Base-by-base conservation (phyloP, 768 basidiomycete genomes). In the Suillus variegatus region DNA sequence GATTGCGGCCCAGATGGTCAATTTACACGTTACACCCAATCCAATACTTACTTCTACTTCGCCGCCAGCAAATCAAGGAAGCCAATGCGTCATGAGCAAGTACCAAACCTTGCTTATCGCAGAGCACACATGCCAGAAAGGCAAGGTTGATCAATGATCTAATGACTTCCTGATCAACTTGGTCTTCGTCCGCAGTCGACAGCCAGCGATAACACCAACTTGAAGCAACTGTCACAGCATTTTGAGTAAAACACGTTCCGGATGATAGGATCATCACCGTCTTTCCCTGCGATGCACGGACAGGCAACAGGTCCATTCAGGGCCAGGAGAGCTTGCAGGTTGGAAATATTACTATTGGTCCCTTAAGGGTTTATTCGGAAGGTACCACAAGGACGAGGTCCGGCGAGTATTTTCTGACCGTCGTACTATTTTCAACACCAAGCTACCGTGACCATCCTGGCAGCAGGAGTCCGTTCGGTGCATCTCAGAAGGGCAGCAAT, bases 241-340 rank as follows among this genome's bases (percentile, higher is more conserved):
- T 41, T 28, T 43, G 38, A 25, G 58, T 60, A 25, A 10, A 60
- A 43, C 28, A 28, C 25, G 36, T 18, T 25, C 38, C 38, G 58
- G 58, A 20, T 60, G 10, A 60, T 60, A 12, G 28, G 38, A 22
- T 40, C 22, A 40, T 55, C 10, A 55, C 9, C 32, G 20, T 18
- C 16, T 6, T 12, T 55, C 54, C 54, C 54, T 36, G 54, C 54
- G 54, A 55, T 55, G 54, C 32, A n/a, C 54, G 54, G 54, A 55
- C 54, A 35, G 20, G 20, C 3, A 32, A 35, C 32, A 55, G 32
- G 54, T 16, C 18, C 54, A 55, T 55, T 28, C 54, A 55, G 54
- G 54, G 58, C 3, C 58, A 60, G 58, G 58, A 60, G 58, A 20
- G 18, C 25, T 41, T 16, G 6, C 5, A 54, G 32, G 28, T 10